Conservation (phyloP, 495 filamentous ascomycete species). For the Neurospora sp. region DNA sequence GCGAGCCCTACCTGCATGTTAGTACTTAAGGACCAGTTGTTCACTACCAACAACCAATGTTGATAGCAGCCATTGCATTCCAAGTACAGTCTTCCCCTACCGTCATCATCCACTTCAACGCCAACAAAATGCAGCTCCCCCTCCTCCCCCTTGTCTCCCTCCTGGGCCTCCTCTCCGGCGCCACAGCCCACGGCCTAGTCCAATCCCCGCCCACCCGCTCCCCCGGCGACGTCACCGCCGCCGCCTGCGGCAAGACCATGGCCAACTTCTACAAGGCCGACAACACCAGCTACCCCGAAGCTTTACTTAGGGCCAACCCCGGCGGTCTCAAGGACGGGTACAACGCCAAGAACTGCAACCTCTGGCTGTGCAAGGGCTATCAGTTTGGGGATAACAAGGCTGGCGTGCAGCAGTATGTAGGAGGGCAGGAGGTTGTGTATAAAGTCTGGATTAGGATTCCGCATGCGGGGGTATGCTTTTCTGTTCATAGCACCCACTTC, state of each 20-base stretch:
- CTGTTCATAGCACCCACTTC: too few relatives aligned
- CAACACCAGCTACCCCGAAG: constrained; percentile 60
- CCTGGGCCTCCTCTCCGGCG: constrained; percentile 41
- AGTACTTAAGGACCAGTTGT: not conserved
- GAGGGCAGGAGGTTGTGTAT: constrained; percentile 51
- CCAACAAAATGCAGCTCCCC: constrained; percentile 8
- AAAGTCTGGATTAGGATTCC: constrained; percentile 51
- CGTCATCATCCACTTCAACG: not conserved
- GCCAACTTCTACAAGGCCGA: constrained; percentile 49
- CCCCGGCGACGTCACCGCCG: constrained; percentile 48
- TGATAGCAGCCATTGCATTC: not conserved
- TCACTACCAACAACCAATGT: not conserved
- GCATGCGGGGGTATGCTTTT: constrained; percentile 24
- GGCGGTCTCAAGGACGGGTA: constrained; percentile 45
- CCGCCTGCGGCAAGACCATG: constrained; percentile 54
- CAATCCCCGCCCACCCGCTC: constrained; percentile 45
- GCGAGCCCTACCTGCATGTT: not conserved
- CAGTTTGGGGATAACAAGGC: constrained; percentile 61
- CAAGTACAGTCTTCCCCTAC: not conserved
- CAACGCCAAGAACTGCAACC: constrained; percentile 48
- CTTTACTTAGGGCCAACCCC: constrained; percentile 25
- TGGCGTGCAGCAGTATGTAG: constrained; percentile 50
- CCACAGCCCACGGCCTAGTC: constrained; percentile 54
- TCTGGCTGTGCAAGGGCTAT: constrained; percentile 63
- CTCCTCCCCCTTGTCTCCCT: constrained; percentile 15